Evolutionary conservation across 2,329 filamentous ascomycete genomes (phyloP), one percentile per base, ranked within the genome.

Genomic region (Xylaria sp.): DNA sequence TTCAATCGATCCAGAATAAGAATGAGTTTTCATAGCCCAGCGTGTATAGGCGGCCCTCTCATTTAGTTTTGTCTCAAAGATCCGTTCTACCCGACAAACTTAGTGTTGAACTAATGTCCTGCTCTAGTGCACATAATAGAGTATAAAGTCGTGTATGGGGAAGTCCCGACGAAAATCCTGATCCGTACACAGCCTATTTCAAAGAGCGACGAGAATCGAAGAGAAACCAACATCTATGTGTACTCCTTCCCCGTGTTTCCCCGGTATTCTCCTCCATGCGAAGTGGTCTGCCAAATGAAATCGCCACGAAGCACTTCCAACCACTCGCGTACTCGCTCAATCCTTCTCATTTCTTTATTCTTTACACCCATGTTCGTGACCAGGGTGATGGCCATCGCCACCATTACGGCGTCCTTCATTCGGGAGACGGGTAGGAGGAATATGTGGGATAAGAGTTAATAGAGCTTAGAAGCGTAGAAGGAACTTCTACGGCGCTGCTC

Each of bases 191-290:
- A 51, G 34, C 23, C 18, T 20, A 37, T 54, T 8, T 51, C 37
- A 71, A 67, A 20, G 70, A 68, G 59, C 39, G 68, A 68, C 54
- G 18, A 68, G 68, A 66, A 72, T 46, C 46, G 65, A 70, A 70
- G 50, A 61, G 34, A 46, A 54, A 59, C 50, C 25, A 46, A 48
- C 46, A 58, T 10, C 15, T 28, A n/a, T 23, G 32, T 46, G 51
- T 57, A 56, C 48, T 15, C 15, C 48, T 7, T 41, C 12, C n/a
- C 34, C 28, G 13, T 37, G 1, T 37, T 37, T 9, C 28, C 1
- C 23, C 10, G 4, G 10, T 50, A n/a, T 20, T 52, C 23, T 23
- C 46, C 46, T 28, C 20, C 3, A 34, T 41, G 25, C 28, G 39
- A n/a, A n/a, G 13, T 20, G 28, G 39, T 25, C 13, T 15, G 15